Evolutionary conservation across 192 early-diverging fungal genomes (phyloP).

Genomic region (Coemansia sp.): DNA sequence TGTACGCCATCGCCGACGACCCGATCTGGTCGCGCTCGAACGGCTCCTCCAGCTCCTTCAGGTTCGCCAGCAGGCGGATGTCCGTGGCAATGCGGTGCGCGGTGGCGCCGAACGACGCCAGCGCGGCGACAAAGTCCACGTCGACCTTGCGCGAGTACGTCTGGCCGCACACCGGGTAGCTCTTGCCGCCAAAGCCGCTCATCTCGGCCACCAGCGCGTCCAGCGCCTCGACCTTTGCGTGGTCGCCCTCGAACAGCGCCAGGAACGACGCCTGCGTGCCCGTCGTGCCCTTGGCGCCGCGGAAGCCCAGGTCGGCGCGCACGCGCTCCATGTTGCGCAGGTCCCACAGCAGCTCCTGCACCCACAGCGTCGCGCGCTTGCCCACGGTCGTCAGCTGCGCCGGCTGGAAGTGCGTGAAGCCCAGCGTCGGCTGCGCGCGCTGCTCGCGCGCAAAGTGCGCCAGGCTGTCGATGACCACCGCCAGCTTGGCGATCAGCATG

Average conservation of each 20-base stretch:
- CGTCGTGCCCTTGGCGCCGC: slow-evolving; percentile 98
- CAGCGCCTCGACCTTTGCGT: slow-evolving; percentile 87
- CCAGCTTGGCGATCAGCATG: slow-evolving; percentile 86
- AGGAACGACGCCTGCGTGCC: slow-evolving; percentile 98
- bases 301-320: slow-evolving; percentile 82
- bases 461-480: slow-evolving; percentile 73
- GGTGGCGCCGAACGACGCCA: slow-evolving; percentile 90
- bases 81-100: slow-evolving; percentile 97
- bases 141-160: slow-evolving; percentile 99
- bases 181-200: slow-evolving; percentile 68
- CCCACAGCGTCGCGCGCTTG: slow-evolving; percentile 93
- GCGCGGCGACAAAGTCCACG: slow-evolving; percentile 78
- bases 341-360: slow-evolving; percentile 96
- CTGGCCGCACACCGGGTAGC: slow-evolving; percentile 93
- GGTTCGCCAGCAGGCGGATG: slow-evolving; percentile 88
- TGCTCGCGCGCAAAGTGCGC: slow-evolving; percentile 73
- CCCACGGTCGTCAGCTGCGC: slow-evolving; percentile 98
- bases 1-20: slow-evolving; percentile 98
- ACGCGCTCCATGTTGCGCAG: slow-evolving; percentile 88
- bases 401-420: slow-evolving; percentile 99
- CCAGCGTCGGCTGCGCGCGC: slow-evolving; percentile 86
- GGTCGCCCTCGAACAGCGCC: slow-evolving; percentile 89
- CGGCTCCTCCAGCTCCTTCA: slow-evolving; percentile 99
- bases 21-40: slow-evolving; percentile 99
- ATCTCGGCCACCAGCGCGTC: slow-evolving; percentile 88